Conservation (phyloP, 306 rosid genomes). For the Echinosophora koreensis region DNA sequence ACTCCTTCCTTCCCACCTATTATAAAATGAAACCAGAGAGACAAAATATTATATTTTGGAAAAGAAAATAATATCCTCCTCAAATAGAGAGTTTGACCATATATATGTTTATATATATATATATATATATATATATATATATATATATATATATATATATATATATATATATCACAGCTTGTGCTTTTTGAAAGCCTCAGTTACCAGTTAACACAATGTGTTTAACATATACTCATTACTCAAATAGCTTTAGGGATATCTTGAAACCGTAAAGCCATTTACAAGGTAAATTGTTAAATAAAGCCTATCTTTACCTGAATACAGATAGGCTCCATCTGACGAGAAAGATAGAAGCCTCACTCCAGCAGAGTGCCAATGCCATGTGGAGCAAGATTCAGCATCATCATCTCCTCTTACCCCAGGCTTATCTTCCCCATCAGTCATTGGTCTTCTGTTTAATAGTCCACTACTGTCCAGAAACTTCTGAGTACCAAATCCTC, state of each 20-base stretch:
- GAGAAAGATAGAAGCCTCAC: slow-evolving; percentile 78
- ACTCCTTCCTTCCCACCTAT: slow-evolving; percentile 97
- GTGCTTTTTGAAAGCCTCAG: slow-evolving; percentile 22
- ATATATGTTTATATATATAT: too few relatives aligned
- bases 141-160: not conserved
- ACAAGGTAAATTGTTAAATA: slow-evolving; percentile 10
- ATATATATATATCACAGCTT: slow-evolving; percentile 6
- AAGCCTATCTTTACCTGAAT: slow-evolving; percentile 68
- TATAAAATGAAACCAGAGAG: slow-evolving; percentile 45
- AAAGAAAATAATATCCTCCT: not conserved
- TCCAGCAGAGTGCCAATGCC: slow-evolving; percentile 93
- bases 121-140: not conserved
- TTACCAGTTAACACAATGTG: not conserved
- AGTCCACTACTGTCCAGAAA: slow-evolving; percentile 49
- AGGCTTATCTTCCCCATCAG: slow-evolving; percentile 62
- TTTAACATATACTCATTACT: slow-evolving; percentile 13
- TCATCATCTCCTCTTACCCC: slow-evolving; percentile 87
- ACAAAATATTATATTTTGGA: slow-evolving; percentile 33
- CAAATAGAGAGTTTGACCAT: not conserved
- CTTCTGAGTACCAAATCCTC: slow-evolving; percentile 69
- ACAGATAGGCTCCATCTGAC: slow-evolving; percentile 85
- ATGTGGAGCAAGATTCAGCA: slow-evolving; percentile 83
- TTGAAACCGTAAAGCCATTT: slow-evolving; percentile 15
- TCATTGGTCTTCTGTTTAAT: slow-evolving; percentile 44
- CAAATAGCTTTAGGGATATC: slow-evolving; percentile 8